phyloP scores from a whole-genome alignment of 768 basidiomycete species.

The Leucogyrophana mollusca region DNA sequence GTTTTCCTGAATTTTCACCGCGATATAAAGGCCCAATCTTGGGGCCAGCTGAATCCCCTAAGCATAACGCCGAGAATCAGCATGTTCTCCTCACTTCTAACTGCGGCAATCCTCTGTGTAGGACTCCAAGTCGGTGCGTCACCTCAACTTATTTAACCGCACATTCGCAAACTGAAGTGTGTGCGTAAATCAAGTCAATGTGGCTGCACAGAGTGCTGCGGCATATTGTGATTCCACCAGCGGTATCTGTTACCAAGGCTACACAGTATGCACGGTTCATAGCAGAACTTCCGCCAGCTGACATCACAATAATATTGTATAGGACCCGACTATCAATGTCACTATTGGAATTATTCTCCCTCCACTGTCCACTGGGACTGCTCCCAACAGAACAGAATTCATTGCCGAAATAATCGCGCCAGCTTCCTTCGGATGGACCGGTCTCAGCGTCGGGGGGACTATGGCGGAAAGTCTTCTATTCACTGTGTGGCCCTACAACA shows the following conservation, averaged over 20 bases:
- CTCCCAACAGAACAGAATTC: conserved; percentile 19
- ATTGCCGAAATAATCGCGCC: conserved; percentile 25
- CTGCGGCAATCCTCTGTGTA: neutral
- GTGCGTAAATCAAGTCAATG: neutral
- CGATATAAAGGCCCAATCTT: too few relatives aligned
- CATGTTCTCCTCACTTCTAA: neutral
- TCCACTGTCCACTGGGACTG: conserved; percentile 1
- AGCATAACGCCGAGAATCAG: neutral
- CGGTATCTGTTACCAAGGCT: conserved; percentile 1
- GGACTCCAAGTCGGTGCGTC: neutral
- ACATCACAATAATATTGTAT: too few relatives aligned
- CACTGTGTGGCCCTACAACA: conserved; percentile 23
- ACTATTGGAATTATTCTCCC: conserved; percentile 6
- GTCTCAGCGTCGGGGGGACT: conserved; percentile 23
- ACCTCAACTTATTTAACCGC: neutral
- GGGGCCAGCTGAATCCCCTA: too few relatives aligned
- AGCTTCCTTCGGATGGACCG: conserved; percentile 22
- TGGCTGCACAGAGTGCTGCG: neutral
- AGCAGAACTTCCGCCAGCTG: too few relatives aligned
- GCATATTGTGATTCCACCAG: conserved; percentile 4
- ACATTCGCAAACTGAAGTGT: neutral
- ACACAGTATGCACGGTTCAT: neutral
- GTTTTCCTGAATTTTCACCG: too few relatives aligned
- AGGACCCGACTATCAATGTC: conserved; percentile 6
- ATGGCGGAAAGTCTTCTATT: conserved; percentile 28